These are phyloP conservation scores for Cyamopsis tetragonoloba DNA, from an alignment of 306 rosid genomes.

Conservation along the genomic window DNA sequence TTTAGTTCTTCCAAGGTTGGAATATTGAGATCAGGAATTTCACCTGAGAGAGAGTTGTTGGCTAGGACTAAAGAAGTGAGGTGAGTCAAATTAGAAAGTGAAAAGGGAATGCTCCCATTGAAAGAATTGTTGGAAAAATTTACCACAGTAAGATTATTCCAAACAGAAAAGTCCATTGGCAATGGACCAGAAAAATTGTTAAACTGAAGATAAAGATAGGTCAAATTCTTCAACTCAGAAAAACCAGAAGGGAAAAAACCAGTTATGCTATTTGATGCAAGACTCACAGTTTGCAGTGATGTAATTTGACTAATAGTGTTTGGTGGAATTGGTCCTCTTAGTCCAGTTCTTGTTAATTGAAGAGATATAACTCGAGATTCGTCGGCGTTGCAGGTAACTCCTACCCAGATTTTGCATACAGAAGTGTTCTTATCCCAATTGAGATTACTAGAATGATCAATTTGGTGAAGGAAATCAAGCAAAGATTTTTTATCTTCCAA, in stretches of 20 bases:
- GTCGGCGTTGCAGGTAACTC: slow-evolving; percentile 58
- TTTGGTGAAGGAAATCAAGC: slow-evolving; percentile 62
- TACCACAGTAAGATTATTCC: slow-evolving; percentile 54
- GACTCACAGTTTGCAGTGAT: slow-evolving; percentile 53
- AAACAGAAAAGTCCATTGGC: slow-evolving; percentile 66
- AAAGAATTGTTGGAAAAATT: slow-evolving; percentile 69
- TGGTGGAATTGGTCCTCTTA: slow-evolving; percentile 61
- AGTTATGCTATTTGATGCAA: slow-evolving; percentile 50
- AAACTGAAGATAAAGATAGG: slow-evolving; percentile 46
- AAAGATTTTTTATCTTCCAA: slow-evolving; percentile 66
- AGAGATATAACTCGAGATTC: slow-evolving; percentile 52
- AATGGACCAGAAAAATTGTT: slow-evolving; percentile 73
- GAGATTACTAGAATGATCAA: slow-evolving; percentile 46
- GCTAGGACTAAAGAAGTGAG: slow-evolving; percentile 54
- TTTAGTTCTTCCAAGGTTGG: slow-evolving; percentile 53
- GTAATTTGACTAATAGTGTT: slow-evolving; percentile 67
- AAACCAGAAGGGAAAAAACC: slow-evolving; percentile 74
- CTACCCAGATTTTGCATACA: slow-evolving; percentile 68
- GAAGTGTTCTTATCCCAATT: slow-evolving; percentile 56
- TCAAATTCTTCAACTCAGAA: slow-evolving; percentile 45
- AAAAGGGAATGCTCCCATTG: slow-evolving; percentile 67
- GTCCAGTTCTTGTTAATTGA: slow-evolving; percentile 51
- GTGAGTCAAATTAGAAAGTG: slow-evolving; percentile 63
- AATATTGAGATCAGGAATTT: slow-evolving; percentile 55
- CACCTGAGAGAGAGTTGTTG: slow-evolving; percentile 71